These are phyloP conservation scores for Stachybotrys echinatus DNA, from an alignment of 2,329 filamentous ascomycete species.

Conservation along the genomic window DNA sequence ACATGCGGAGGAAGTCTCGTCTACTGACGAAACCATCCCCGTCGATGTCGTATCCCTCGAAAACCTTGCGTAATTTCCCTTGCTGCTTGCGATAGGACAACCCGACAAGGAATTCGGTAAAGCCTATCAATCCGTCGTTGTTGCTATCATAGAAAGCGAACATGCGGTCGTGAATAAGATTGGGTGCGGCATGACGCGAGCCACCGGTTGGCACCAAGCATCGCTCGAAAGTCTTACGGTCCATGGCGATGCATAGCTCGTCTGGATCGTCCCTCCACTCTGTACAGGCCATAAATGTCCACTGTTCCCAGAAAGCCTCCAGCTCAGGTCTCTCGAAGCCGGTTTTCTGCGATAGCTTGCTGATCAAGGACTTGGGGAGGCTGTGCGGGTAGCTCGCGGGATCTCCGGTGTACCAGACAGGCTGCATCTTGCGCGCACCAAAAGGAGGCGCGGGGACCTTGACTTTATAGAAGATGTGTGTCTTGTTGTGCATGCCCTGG, in stretches of 20 bases:
- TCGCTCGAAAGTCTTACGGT: constrained; percentile 86
- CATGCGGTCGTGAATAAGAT: constrained; percentile 91
- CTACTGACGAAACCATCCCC: constrained; percentile 80
- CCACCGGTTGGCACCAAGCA: constrained; percentile 84
- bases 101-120: constrained; percentile 84
- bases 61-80: constrained; percentile 67
- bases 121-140: constrained; percentile 81
- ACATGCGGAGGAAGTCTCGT: constrained; percentile 85
- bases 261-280: constrained; percentile 80
- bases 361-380: constrained; percentile 63
- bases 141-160: constrained; percentile 96
- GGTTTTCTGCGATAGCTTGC: constrained; percentile 64
- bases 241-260: constrained; percentile 75
- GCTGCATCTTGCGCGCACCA: constrained; percentile 72
- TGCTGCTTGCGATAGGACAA: constrained; percentile 65
- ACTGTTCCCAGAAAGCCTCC: constrained; percentile 94
- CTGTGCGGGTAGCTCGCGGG: constrained; percentile 64
- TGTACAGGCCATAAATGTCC: constrained; percentile 85
- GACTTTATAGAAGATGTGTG: constrained; percentile 96
- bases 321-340: constrained; percentile 81
- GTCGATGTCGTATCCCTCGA: constrained; percentile 88
- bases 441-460: constrained; percentile 83
- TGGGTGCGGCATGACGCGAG: constrained; percentile 71
- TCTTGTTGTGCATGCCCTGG: constrained; percentile 72
- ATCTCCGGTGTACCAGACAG: constrained; percentile 84